Percentiles rank a stretch among this genome's conserved stretches.
Evolutionary conservation across 768 basidiomycete species (phyloP).

Genomic region (Panus rudis): DNA sequence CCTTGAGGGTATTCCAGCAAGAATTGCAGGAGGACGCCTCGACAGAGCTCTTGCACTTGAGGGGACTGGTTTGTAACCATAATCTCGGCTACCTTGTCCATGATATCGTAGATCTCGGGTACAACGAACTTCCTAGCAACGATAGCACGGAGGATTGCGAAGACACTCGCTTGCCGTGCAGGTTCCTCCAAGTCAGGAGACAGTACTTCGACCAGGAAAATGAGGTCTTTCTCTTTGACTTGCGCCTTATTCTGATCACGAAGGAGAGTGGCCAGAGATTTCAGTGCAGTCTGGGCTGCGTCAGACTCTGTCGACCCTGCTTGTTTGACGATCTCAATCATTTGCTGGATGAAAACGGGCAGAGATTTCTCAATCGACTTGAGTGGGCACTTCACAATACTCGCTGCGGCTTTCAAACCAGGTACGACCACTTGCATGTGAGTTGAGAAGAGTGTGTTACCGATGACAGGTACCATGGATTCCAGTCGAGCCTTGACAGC

Average conservation of each 20-base stretch:
- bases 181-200: slow-evolving; percentile 89
- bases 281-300: slow-evolving; percentile 80
- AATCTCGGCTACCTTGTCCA: slow-evolving; percentile 87
- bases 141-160: slow-evolving; percentile 84
- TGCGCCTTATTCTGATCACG: slow-evolving; percentile 80
- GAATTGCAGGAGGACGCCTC: slow-evolving; percentile 86
- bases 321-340: slow-evolving; percentile 74
- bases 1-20: slow-evolving; percentile 97
- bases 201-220: slow-evolving; percentile 80
- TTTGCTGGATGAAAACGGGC: slow-evolving; percentile 78
- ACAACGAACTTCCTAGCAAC: slow-evolving; percentile 88
- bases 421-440: slow-evolving; percentile 67
- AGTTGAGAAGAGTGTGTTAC: slow-evolving; percentile 86
- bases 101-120: slow-evolving; percentile 94
- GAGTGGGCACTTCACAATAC: slow-evolving; percentile 79
- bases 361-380: slow-evolving; percentile 67
- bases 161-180: slow-evolving; percentile 75
- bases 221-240: slow-evolving; percentile 84
- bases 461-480: slow-evolving; percentile 78
- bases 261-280: slow-evolving; percentile 79
- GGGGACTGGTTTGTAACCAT: slow-evolving; percentile 91
- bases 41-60: slow-evolving; percentile 87
- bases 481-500: slow-evolving; percentile 78
- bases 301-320: slow-evolving; percentile 87
- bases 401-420: slow-evolving; percentile 73